phyloP scores from a whole-genome alignment of 257 asterid genomes.

The Gentiana straminea region DNA sequence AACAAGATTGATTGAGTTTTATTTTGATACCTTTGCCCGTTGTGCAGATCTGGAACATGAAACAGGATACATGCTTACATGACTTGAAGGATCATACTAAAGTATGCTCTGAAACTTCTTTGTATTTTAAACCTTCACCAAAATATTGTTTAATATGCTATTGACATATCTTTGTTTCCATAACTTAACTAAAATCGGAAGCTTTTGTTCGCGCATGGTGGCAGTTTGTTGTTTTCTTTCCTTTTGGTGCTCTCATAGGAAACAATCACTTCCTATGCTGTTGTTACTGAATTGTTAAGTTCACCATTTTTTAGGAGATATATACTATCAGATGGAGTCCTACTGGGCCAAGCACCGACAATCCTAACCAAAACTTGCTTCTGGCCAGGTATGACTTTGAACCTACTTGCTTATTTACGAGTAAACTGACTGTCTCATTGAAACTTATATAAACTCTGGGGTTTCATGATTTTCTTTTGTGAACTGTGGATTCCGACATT shows the following conservation, averaged over 20 bases:
- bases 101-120: conserved; percentile 21
- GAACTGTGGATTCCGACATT: no score
- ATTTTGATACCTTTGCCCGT: no score
- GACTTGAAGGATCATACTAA: conserved; percentile 76
- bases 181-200: neutral
- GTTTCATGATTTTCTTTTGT: neutral
- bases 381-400: conserved; percentile 66
- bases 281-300: conserved; percentile 7
- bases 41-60: conserved; percentile 80
- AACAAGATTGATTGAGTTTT: no score
- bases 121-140: no score
- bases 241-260: no score
- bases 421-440: neutral
- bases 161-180: no score
- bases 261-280: conserved; percentile 3
- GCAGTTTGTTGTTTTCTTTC: neutral
- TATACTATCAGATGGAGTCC: conserved; percentile 99
- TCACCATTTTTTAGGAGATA: conserved; percentile 55
- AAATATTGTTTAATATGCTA: neutral
- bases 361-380: conserved; percentile 67
- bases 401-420: conserved; percentile 1
- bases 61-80: conserved; percentile 70
- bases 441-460: neutral
- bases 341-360: conserved; percentile 77
- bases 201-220: no score